Evolutionary conservation across 2,329 filamentous ascomycete genomes (phyloP), one percentile per base, ranked within the genome.

Genomic region (Aureobasidium sp.): DNA sequence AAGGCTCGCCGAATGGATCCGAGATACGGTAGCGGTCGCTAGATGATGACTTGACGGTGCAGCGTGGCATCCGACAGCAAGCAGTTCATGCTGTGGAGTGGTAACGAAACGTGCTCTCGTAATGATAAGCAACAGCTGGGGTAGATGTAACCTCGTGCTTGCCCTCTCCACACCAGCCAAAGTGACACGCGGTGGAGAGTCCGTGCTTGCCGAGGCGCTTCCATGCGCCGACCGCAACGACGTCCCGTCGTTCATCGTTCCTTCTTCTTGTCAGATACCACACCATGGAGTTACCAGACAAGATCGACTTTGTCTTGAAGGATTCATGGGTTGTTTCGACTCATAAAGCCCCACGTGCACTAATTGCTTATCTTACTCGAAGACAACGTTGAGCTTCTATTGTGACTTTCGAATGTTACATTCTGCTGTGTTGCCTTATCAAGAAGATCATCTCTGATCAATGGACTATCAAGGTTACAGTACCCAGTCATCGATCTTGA

Each of bases 41-140:
- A 39, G 37, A 22, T 37, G 39, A 48, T 20, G 27, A 25, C 7
- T 59, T 47, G 42, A 31, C 41, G 31, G 39, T 8, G 22, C 44
- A 47, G 44, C 44, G 55, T 59, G 55, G 41, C 55, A 59, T 59
- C 55, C 42, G 42, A 29, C 34, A 48, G 34, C 25, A 47, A 48
- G 20, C 12, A 45, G 27, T 22, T 57, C 53, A 57, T 57, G 31
- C 41, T 57, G 53, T 57, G 29, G 39, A 45, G 53, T 57, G 29
- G 53, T 57, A 57, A 57, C 53, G 53, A 45, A 45, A 57, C 27
- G 53, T 45, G 27, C 41, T 58, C 22, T 58, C 55, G 55, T 58
- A 48, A 58, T 58, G 42, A 58, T 48, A 58, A 48, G 55, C 55
- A 58, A 29, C 20, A 48, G 42, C 12, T 27, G 12, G 42, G 31